Evolutionary conservation across 1,284 basidiomycete species (phyloP).

Genomic region (Mycosarcoma mackinlayi): DNA sequence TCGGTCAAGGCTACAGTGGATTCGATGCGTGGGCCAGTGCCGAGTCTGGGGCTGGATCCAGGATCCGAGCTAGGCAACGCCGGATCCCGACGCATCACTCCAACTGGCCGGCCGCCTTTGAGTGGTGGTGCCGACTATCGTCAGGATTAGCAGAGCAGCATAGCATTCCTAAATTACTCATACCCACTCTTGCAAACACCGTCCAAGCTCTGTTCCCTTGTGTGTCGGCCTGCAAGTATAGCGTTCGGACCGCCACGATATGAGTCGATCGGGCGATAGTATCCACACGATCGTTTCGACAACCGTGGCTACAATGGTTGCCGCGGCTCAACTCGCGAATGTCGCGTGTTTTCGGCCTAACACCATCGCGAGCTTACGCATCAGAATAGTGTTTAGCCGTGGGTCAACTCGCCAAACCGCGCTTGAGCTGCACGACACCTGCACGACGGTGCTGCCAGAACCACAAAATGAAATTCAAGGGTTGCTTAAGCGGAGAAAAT

Average conservation of each 20-base stretch:
- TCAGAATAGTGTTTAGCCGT: constrained; percentile 8
- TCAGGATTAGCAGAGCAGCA: neutral
- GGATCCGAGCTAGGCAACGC: constrained; percentile 11
- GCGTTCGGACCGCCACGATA: too few species aligned
- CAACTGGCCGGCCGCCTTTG: constrained; percentile 54
- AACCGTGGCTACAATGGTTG: constrained; percentile 7
- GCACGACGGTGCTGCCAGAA: neutral
- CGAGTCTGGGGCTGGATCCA: constrained; percentile 10
- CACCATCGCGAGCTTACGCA: neutral
- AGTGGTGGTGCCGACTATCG: constrained; percentile 17
- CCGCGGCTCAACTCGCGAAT: too few species aligned
- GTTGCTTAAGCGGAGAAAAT: neutral
- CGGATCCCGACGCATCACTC: constrained; percentile 47
- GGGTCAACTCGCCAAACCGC: constrained; percentile 7
- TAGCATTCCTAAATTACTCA: neutral
- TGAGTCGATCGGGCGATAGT: too few species aligned
- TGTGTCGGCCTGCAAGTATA: too few species aligned
- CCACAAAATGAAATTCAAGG: neutral
- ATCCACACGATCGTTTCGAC: too few species aligned
- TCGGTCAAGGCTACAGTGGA: constrained; percentile 64
- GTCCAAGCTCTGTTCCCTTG: too few species aligned
- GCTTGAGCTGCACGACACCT: neutral
- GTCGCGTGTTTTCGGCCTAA: too few species aligned
- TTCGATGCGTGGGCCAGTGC: constrained; percentile 48
- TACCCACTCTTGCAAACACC: constrained; percentile 1